Base-by-base conservation (phyloP, 2,329 filamentous ascomycete species). In the Colletotrichum lindemuthianum region DNA sequence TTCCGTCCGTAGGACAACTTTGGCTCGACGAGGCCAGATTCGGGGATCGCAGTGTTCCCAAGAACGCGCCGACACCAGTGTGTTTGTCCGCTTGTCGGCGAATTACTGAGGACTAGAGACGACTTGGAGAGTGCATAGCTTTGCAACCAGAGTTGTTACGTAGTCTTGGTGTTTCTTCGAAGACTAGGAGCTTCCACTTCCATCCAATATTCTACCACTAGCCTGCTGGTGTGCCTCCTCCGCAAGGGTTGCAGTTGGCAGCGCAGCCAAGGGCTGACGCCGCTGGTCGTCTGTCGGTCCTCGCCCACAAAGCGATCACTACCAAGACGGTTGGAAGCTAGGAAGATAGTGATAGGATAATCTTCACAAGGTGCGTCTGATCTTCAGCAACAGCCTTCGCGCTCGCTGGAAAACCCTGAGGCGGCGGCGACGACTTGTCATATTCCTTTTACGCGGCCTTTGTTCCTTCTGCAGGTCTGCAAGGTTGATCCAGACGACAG, bases 291-390 rank as follows among this genome's bases (percentile, higher is more conserved):
- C 36, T 16, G 57, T 34, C 16, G 24, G 40, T 55, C 39, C 15
- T 56, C 40, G 33, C 54, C 36, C 57, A 40, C 58, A 50, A 45
- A 64, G 57, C 49, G 60, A 64, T 64, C 56, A 45, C 51, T 56
- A 43, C 58, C 61, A 37, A 56, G 61, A 51, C 34, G 40, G 61
- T 47, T 36, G 5, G n/a, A 5, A 16, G n/a, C 57, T 41, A 61
- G 47, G 45, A 48, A 51, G 51, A 65, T 65, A 34, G n/a, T 54
- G 58, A 65, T 65, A 61, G 45, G 51, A 44, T 40, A 54, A 43
- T 61, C 61, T 37, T 50, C 58, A 61, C 58, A 51, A 50, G 34
- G 45, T 60, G 44, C 61, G 44, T 65, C 57, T 60, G 61, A 65
- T 60, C 57, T 65, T 55, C 61, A 48, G 40, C 44, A 15, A 49